Percentiles rank a stretch among this genome's conserved stretches.
phyloP scores from a whole-genome alignment of 208 protist genomes.

The Acanthamoeba healyi region DNA sequence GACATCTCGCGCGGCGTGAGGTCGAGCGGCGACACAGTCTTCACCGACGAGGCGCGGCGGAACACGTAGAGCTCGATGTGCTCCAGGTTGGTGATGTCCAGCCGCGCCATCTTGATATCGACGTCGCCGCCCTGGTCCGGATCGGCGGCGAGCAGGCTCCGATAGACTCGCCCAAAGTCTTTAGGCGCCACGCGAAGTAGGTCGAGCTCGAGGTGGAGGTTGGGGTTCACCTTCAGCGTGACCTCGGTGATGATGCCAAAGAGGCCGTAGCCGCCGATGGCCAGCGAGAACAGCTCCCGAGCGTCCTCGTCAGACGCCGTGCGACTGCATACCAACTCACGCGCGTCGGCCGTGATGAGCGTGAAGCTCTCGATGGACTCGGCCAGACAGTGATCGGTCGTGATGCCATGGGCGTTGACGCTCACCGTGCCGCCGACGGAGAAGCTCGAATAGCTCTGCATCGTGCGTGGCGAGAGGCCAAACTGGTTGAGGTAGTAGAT shows the following conservation, averaged over 20 bases:
- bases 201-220: conserved; percentile 77
- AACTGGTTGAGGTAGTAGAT: conserved; percentile 83
- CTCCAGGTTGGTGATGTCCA: conserved; percentile 80
- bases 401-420: conserved; percentile 88
- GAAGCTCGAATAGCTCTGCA: conserved; percentile 87
- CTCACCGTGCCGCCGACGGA: conserved; percentile 84
- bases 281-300: conserved; percentile 77
- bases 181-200: not conserved
- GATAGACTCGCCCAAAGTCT: conserved; percentile 78
- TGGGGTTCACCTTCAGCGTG: conserved; percentile 76
- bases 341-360: conserved; percentile 79
- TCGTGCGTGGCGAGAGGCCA: conserved; percentile 81
- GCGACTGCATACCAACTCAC: conserved; percentile 54
- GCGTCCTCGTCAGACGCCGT: conserved; percentile 1
- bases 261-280: conserved; percentile 86
- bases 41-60: conserved; percentile 14
- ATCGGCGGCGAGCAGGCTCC: conserved; percentile 1
- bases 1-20: conserved; percentile 79
- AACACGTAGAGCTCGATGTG: conserved; percentile 83
- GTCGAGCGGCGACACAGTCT: conserved; percentile 41
- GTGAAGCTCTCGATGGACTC: conserved; percentile 79
- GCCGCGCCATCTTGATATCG: conserved; percentile 82
- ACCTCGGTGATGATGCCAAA: conserved; percentile 86
- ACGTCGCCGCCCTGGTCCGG: conserved; percentile 70
- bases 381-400: conserved; percentile 79